A percentile compares a stretch with the other conserved stretches of the same genome.
These are phyloP conservation scores for Globisporangium echinulatum DNA, from an alignment of 352 stramenopile species.

Conservation along the genomic window DNA sequence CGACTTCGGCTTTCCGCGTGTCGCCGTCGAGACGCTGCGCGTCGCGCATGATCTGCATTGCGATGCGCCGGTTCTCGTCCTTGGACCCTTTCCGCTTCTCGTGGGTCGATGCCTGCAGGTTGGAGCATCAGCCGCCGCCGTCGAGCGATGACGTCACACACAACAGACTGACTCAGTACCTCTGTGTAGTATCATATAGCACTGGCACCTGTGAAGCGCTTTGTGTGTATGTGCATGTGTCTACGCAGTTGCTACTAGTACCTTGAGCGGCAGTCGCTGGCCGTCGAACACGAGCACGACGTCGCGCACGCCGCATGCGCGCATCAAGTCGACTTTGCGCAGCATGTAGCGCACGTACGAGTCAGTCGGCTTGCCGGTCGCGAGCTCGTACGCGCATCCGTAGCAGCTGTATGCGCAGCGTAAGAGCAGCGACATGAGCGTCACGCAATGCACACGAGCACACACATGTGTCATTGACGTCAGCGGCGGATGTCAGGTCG, in stretches of 20 bases:
- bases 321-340: conserved; percentile 62
- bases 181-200: too few species aligned
- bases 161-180: too few species aligned
- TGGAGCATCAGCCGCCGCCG: too few species aligned
- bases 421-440: neutral
- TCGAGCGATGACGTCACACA: too few species aligned
- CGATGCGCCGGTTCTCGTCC: conserved; percentile 47
- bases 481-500: too few species aligned
- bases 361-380: conserved; percentile 50
- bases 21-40: conserved; percentile 37
- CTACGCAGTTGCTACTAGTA: conserved; percentile 3
- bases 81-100: conserved; percentile 53
- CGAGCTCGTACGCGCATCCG: conserved; percentile 69
- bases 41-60: conserved; percentile 42
- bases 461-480: too few species aligned
- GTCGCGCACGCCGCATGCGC: conserved; percentile 38
- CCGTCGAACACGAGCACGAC: conserved; percentile 75
- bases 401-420: conserved; percentile 42
- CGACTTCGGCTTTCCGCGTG: conserved; percentile 44
- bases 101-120: conserved; percentile 47
- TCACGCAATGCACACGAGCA: neutral
- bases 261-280: conserved; percentile 66
- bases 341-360: conserved; percentile 72
- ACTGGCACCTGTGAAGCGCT: too few species aligned
- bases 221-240: too few species aligned